Conservation (phyloP, 78 protist species). For the Dictyostelium brefeldianum region DNA sequence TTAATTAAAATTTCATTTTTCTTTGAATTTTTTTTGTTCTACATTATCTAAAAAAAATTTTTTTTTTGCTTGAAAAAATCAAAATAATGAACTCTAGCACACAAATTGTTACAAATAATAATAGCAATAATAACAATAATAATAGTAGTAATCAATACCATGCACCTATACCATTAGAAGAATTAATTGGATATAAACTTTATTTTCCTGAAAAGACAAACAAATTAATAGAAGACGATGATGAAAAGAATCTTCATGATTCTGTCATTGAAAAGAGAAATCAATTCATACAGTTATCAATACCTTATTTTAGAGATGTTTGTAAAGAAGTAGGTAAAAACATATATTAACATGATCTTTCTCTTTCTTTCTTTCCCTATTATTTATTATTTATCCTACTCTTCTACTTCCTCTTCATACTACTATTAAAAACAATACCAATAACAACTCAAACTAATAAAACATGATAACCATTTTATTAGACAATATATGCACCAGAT, state of each 20-base stretch:
- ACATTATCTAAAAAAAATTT: too few relatives aligned
- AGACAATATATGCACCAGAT: slow-evolving; percentile 63
- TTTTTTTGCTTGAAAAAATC: too few relatives aligned
- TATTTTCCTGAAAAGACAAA: neutral
- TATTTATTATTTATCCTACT: too few relatives aligned
- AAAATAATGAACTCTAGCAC: too few relatives aligned
- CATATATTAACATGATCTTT: neutral
- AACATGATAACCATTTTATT: neutral
- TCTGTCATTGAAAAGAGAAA: slow-evolving; percentile 14
- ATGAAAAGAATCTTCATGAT: neutral
- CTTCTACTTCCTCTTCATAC: too few relatives aligned
- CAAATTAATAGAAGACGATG: neutral
- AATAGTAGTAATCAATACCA: neutral
- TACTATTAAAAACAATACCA: neutral
- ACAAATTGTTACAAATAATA: too few relatives aligned
- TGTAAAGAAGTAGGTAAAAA: slow-evolving; percentile 44
- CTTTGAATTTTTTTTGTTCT: too few relatives aligned
- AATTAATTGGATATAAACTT: slow-evolving; percentile 18
- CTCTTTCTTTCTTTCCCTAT: too few relatives aligned
- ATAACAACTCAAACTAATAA: neutral
- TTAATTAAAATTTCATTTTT: too few relatives aligned
- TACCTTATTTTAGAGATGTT: slow-evolving; percentile 31
- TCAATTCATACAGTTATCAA: slow-evolving; percentile 4
- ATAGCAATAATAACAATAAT: too few relatives aligned
- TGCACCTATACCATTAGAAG: neutral